Evolutionary conservation across 495 filamentous ascomycete species (phyloP).

Genomic region (Haplographium delicatum): DNA sequence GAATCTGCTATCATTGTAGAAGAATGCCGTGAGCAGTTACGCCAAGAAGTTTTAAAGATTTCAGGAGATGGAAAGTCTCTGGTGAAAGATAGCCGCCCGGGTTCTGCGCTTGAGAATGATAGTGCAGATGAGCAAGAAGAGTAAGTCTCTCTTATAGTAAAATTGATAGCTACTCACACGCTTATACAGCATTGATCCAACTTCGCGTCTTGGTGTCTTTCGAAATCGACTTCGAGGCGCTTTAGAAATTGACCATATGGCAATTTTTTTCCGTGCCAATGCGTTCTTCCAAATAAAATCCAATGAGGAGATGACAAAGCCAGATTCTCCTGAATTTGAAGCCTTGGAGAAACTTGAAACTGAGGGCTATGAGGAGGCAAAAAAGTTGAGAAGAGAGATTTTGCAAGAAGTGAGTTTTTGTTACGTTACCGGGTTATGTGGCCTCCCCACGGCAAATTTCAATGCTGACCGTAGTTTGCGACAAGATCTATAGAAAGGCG

Average conservation of each 20-base stretch:
- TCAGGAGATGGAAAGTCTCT: constrained; percentile 5
- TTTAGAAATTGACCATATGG: constrained; percentile 76
- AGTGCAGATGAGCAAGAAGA: constrained; percentile 36
- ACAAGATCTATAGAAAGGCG: constrained; percentile 23
- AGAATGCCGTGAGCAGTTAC: constrained; percentile 59
- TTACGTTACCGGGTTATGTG: neutral
- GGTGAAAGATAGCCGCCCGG: neutral
- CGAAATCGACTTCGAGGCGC: constrained; percentile 62
- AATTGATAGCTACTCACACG: neutral
- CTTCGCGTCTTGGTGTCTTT: constrained; percentile 45
- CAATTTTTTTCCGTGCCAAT: constrained; percentile 79
- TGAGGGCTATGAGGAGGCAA: constrained; percentile 69
- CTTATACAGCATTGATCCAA: constrained; percentile 22
- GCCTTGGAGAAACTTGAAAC: constrained; percentile 63
- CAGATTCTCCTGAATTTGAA: constrained; percentile 61
- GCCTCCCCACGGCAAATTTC: neutral
- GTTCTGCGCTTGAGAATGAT: constrained; percentile 27
- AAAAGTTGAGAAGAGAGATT: constrained; percentile 70
- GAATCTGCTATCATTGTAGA: constrained; percentile 51
- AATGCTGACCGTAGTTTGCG: neutral
- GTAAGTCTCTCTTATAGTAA: constrained; percentile 7
- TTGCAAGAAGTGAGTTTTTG: constrained; percentile 39
- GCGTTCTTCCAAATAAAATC: constrained; percentile 77
- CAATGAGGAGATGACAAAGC: constrained; percentile 52
- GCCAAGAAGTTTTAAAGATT: constrained; percentile 17